Evolutionary conservation across 2,329 filamentous ascomycete genomes (phyloP), one percentile per base, ranked within the genome.

Genomic region (Fusarium nematophilum): DNA sequence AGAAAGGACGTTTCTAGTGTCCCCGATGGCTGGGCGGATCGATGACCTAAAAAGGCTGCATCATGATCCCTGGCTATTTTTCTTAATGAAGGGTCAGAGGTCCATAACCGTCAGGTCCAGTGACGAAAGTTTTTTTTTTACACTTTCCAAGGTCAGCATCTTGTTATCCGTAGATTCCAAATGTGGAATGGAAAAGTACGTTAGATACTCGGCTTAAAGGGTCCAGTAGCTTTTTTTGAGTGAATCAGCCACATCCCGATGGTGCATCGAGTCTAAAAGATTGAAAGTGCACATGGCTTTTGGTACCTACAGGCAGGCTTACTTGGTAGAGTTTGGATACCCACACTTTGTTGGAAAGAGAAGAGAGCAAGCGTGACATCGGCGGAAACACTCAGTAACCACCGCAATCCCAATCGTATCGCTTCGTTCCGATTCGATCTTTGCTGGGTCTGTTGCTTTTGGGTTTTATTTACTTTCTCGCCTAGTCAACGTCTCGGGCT

Each of bases 391-490:
- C 55, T 21, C 21, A 21, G 21, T 21, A 6, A 21, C 4, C 21
- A 6, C 21, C 21, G 21, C 21, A 21, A 21, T 21, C 21, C 21
- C 21, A 21, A 21, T 21, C 21, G 21, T 6, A 4, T 21, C 21
- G 21, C 21, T 21, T 21, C 27, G 34, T 13, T 34, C 15, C 30
- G 52, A 39, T 46, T 40, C 23, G 33, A 14, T 18, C 9, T 47
- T 27, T 48, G 48, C 21, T 21, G 21, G 21, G 21, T 21, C 21
- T 21, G 21, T 42, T 26, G 36, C 40, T 37, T 40, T 39, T 53
- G 36, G 23, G 47, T 51, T 61, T 53, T 64, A 57, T 63, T 64
- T 53, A 64, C 51, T 61, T 61, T 44, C n/a, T 44, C 11, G 25
- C 31, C 57, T 18, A 38, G 31, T 53, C 50, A 45, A 49, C 46